Percentiles rank a stretch among this genome's conserved stretches.
Conservation (phyloP, 805 yeast genomes). For the Peterozyma toletana region DNA sequence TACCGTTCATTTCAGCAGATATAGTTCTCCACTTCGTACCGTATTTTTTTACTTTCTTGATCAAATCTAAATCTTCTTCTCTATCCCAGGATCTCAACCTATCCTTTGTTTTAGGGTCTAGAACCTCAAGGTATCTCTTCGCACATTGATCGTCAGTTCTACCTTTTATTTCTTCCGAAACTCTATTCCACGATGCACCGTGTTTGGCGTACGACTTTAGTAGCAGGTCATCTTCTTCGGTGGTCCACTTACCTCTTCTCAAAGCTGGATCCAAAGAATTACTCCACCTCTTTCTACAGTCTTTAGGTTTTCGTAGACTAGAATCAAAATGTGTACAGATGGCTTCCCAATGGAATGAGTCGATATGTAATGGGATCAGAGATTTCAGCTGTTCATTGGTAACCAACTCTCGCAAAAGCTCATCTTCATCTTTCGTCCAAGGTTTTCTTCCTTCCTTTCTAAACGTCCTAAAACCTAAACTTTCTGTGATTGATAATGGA, state of each 20-base stretch:
- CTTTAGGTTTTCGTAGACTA: slow-evolving; percentile 59
- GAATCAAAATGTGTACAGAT: slow-evolving; percentile 36
- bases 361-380: slow-evolving; percentile 24
- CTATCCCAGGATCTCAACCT: slow-evolving; percentile 73
- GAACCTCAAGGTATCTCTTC: slow-evolving; percentile 79
- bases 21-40: slow-evolving; percentile 92
- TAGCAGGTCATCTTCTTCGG: slow-evolving; percentile 65
- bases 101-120: slow-evolving; percentile 75
- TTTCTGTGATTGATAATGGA: slow-evolving; percentile 56
- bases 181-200: slow-evolving; percentile 85
- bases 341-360: slow-evolving; percentile 54
- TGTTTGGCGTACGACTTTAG: slow-evolving; percentile 54
- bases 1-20: slow-evolving; percentile 58
- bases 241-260: slow-evolving; percentile 82
- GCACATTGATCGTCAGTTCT: slow-evolving; percentile 95
- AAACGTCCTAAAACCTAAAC: slow-evolving; percentile 69
- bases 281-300: slow-evolving; percentile 83
- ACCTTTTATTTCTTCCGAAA: slow-evolving; percentile 68
- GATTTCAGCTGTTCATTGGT: slow-evolving; percentile 21
- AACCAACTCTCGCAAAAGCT: slow-evolving; percentile 35
- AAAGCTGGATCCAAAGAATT: slow-evolving; percentile 79
- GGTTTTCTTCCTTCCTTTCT: slow-evolving; percentile 54
- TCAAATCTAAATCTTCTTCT: slow-evolving; percentile 67
- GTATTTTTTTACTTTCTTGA: slow-evolving; percentile 57
- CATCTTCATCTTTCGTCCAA: slow-evolving; percentile 78